These are phyloP conservation scores for Fusarium incarnatum DNA, from an alignment of 2,329 filamentous ascomycete species.

Conservation along the genomic window DNA sequence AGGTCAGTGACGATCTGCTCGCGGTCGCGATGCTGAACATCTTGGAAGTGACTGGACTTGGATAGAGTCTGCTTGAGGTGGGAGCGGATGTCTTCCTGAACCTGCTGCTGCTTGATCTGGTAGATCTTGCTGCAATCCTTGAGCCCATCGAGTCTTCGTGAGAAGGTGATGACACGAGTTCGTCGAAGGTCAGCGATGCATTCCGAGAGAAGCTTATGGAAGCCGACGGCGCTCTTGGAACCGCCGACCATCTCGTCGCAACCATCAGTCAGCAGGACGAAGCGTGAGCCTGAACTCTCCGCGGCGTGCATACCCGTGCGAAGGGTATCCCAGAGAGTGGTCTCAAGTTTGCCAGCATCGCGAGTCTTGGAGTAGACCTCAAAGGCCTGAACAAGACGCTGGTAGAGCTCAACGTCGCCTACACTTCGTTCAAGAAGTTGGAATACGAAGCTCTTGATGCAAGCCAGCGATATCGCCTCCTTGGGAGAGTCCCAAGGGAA, in stretches of 20 bases:
- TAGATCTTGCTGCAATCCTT: slow-evolving; percentile 47
- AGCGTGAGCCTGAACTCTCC: slow-evolving; percentile 43
- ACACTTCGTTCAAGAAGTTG: slow-evolving; percentile 55
- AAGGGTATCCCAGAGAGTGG: slow-evolving; percentile 51
- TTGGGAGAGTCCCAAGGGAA: slow-evolving; percentile 51
- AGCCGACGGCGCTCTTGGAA: slow-evolving; percentile 35
- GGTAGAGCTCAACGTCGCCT: slow-evolving; percentile 52
- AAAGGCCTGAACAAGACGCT: slow-evolving; percentile 48
- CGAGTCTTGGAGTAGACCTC: slow-evolving; percentile 40
- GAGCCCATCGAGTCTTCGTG: slow-evolving; percentile 50
- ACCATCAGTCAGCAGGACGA: slow-evolving; percentile 54
- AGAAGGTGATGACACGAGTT: slow-evolving; percentile 52
- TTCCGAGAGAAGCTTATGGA: slow-evolving; percentile 50
- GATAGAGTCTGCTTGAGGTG: slow-evolving; percentile 39
- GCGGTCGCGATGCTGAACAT: slow-evolving; percentile 42
- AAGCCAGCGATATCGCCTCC: slow-evolving; percentile 48
- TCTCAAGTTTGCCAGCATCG: slow-evolving; percentile 45
- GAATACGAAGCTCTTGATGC: slow-evolving; percentile 53
- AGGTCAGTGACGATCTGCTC: slow-evolving; percentile 50
- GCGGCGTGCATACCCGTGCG: slow-evolving; percentile 50
- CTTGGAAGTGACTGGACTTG: slow-evolving; percentile 25
- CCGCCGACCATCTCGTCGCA: slow-evolving; percentile 51
- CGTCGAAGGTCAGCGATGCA: slow-evolving; percentile 45
- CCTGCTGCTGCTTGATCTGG: slow-evolving; percentile 49
- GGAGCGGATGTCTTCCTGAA: slow-evolving; percentile 51